These are phyloP conservation scores for Earliella scabrosa DNA, from an alignment of 1,284 basidiomycete species.

Conservation along the genomic window DNA sequence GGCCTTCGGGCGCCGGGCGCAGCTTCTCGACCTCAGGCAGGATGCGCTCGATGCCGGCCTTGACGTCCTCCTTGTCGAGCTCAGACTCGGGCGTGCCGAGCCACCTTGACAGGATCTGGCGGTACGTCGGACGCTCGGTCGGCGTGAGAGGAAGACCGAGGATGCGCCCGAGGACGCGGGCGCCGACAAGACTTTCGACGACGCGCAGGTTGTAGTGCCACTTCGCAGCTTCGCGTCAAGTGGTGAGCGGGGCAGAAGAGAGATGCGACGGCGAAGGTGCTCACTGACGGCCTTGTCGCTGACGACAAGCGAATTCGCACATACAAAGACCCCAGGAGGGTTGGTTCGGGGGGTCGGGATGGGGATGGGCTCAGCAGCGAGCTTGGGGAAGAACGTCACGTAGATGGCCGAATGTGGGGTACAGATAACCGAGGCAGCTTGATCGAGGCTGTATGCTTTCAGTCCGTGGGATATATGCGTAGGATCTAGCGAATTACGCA, in stretches of 20 bases:
- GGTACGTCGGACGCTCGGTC: slow-evolving; percentile 46
- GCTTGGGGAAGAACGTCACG: slow-evolving; percentile 81
- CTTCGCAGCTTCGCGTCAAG: slow-evolving; percentile 53
- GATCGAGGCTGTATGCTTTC: slow-evolving; percentile 65
- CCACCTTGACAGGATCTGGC: slow-evolving; percentile 55
- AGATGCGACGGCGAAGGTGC: too few species aligned
- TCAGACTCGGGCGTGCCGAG: slow-evolving; percentile 49
- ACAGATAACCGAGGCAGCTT: slow-evolving; percentile 82
- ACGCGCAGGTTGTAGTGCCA: slow-evolving; percentile 87
- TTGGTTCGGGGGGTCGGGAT: slow-evolving; percentile 51
- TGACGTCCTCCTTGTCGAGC: slow-evolving; percentile 48
- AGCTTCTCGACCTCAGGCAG: slow-evolving; percentile 56
- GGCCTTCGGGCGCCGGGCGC: slow-evolving; percentile 40
- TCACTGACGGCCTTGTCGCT: slow-evolving; percentile 72
- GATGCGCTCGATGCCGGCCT: slow-evolving; percentile 52
- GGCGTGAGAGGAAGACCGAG: slow-evolving; percentile 50
- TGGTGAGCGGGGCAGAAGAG: neutral
- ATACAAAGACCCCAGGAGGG: slow-evolving; percentile 68
- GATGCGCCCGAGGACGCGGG: slow-evolving; percentile 67
- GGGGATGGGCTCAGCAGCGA: slow-evolving; percentile 66
- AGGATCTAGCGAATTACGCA: slow-evolving; percentile 37
- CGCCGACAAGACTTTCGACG: slow-evolving; percentile 82
- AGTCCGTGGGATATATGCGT: neutral
- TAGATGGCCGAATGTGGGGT: slow-evolving; percentile 73
- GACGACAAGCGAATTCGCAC: slow-evolving; percentile 86